Percentiles rank a stretch among this genome's conserved stretches.
These are phyloP conservation scores for Capsella rubella DNA, from an alignment of 441 rosid species.

Conservation along the genomic window DNA sequence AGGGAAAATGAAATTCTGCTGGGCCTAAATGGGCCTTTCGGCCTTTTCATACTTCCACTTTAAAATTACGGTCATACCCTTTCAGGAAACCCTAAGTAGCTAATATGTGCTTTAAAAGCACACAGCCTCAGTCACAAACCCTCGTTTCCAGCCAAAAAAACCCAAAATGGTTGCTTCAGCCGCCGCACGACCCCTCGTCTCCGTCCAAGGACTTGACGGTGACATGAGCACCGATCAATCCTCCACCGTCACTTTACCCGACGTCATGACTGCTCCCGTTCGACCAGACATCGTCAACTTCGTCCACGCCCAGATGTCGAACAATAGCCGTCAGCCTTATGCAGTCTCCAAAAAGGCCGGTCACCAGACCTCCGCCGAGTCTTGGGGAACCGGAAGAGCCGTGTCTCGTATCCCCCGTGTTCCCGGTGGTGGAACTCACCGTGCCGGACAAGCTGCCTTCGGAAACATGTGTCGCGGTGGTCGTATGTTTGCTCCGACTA, in stretches of 20 bases:
- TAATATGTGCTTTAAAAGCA: conserved; percentile 4
- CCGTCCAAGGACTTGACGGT: conserved; percentile 72
- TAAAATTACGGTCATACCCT: neutral
- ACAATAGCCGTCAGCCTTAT: conserved; percentile 88
- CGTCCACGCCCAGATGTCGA: conserved; percentile 76
- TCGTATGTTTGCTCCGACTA: conserved; percentile 97
- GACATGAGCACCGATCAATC: conserved; percentile 78
- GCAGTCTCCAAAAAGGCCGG: conserved; percentile 90
- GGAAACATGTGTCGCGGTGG: conserved; percentile 99
- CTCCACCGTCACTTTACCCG: conserved; percentile 63
- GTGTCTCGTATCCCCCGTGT: conserved; percentile 99
- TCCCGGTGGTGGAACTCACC: conserved; percentile 99
- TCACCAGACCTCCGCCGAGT: conserved; percentile 81
- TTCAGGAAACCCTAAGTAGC: neutral
- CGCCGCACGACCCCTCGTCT: conserved; percentile 78
- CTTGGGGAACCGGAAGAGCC: conserved; percentile 87
- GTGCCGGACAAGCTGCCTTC: conserved; percentile 97
- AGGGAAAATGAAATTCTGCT: neutral
- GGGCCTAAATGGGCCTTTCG: conserved; percentile 8
- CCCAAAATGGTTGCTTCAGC: conserved; percentile 35
- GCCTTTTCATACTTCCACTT: neutral
- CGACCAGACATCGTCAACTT: conserved; percentile 78
- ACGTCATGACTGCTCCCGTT: conserved; percentile 75
- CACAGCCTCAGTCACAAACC: neutral
- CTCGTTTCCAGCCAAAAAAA: conserved; percentile 14